Base-by-base conservation (phyloP, 768 basidiomycete species). In the Pleurotus pulmonarius region DNA sequence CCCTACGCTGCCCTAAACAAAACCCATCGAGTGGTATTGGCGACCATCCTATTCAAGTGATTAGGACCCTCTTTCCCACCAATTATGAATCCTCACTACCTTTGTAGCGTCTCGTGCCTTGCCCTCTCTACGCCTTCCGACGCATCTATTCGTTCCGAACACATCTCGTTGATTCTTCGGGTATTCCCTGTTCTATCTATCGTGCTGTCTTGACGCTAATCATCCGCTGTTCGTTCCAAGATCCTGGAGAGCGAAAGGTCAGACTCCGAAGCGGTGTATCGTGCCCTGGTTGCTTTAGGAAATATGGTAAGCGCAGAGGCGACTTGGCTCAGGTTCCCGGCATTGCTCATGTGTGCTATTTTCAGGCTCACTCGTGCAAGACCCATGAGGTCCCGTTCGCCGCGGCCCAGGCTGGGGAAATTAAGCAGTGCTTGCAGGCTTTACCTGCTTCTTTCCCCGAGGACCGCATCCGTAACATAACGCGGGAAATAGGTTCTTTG, bases 21-120 rank as follows among this genome's bases (percentile, higher is more conserved):
- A 69, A 73, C 76, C 3, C 88, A 88, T 48, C 82, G 90, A 26
- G 76, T 92, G 3, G 89, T 92, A 0, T 65, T 94, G 46, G 86
- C 90, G 3, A 95, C 94, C 0, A 72, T 94, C 37, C 70, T 91
- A 29, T 86, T 98, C 73, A 98, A 98, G 96, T 98, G 62, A 78
- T 29, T 20, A n/a, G 15, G 11, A 34, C 56, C 16, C 29, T 37
- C 24, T 11, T 34, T 54, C 20, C 24, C 8, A 3, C 41, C n/a
- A 58, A 12, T 48, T 52, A 29, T 43, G 24, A 58, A 24, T 56
- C 58, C 54, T 63, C 15, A 56, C n/a, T 11, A 47, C n/a, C 45
- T 52, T 56, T 46, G n/a, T 56, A 91, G 89, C 65, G 70, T 87
- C 56, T 91, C 90, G 2, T 90, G 87, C 61, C 66, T 85, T 37